Base-by-base conservation (phyloP, 2,329 filamentous ascomycete species). In the Cryphonectria parasitica region DNA sequence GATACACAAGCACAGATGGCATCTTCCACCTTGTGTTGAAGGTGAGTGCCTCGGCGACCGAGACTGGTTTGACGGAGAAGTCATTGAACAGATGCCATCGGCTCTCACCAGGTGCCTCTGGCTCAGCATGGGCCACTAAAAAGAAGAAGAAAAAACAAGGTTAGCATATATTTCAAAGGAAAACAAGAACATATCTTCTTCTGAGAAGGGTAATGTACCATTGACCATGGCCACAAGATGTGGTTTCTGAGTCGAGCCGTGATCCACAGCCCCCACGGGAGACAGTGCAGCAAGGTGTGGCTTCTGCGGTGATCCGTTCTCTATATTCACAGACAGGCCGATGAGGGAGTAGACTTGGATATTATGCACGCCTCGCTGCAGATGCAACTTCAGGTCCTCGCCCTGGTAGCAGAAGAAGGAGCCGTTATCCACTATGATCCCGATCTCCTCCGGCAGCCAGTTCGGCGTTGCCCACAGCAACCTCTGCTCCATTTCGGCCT, bases 61-160 rank as follows among this genome's bases (percentile, higher is more conserved):
- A 89, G 22, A 97, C 89, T 13, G 91, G 90, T 17, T 92, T 89
- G 31, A 99, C 97, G 49, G 97, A 82, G 77, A 99, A 99, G 81
- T 99, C 96, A 76, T 99, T 99, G 83, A 99, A 98, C 0, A 99
- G 82, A 80, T 98, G 94, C 97, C 97, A 99, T 75, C 91, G 91
- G 76, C 89, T 91, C 73, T 89, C 86, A 3, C 83, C 83, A 0
- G 89, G 86, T 0, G 87, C 79, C 58, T 87, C 84, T 0, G 86
- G 83, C 68, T 89, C 88, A 0, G 92, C 89, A 66, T 93, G 89
- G 17, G 88, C 88, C 70, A 92, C 91, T 92, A 68, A 22, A 36
- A 28, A 17, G 10, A 31, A 36, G 31, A 49, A 13, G 15, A 8
- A 63, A n/a, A 15, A 11, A 5, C 22, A 49, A 49, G 3, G 22